Evolutionary conservation across 257 asterid genomes (phyloP).

Genomic region (Cynanchum wilfordii): DNA sequence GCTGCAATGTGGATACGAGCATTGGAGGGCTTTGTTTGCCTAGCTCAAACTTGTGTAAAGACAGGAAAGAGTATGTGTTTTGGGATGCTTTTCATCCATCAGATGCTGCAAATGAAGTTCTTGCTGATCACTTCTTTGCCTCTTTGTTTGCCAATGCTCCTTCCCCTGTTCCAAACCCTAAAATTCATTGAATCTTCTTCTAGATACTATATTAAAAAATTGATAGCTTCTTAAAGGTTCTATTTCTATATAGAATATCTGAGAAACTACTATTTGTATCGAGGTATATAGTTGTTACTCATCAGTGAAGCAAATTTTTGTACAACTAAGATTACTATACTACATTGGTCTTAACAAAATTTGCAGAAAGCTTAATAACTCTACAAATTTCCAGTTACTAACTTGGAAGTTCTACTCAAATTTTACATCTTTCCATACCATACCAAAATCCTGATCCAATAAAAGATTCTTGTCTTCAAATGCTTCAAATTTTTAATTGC

Average conservation of each 20-base stretch:
- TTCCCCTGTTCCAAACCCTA: slow-evolving; percentile 42
- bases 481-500: too few relatives aligned
- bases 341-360: too few relatives aligned
- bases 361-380: too few relatives aligned
- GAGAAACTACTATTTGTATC: neutral
- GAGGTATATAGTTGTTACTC: neutral
- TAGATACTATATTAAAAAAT: too few relatives aligned
- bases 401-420: too few relatives aligned
- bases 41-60: slow-evolving; percentile 48
- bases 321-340: too few relatives aligned
- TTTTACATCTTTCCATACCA: too few relatives aligned
- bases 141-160: slow-evolving; percentile 27
- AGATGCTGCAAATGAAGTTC: slow-evolving; percentile 73
- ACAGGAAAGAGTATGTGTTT: slow-evolving; percentile 57
- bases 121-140: slow-evolving; percentile 48
- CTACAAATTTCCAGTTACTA: too few relatives aligned
- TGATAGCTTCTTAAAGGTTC: too few relatives aligned
- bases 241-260: too few relatives aligned
- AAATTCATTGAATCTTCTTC: slow-evolving; percentile 10
- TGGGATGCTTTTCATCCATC: slow-evolving; percentile 91
- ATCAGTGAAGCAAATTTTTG: neutral
- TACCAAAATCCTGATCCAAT: too few relatives aligned
- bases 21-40: slow-evolving; percentile 74
- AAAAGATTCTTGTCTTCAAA: too few relatives aligned
- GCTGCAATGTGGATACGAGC: slow-evolving; percentile 65